Percentiles rank a stretch among this genome's conserved stretches.
Conservation (phyloP, 345 rosid species). For the Populus pruinosa region DNA sequence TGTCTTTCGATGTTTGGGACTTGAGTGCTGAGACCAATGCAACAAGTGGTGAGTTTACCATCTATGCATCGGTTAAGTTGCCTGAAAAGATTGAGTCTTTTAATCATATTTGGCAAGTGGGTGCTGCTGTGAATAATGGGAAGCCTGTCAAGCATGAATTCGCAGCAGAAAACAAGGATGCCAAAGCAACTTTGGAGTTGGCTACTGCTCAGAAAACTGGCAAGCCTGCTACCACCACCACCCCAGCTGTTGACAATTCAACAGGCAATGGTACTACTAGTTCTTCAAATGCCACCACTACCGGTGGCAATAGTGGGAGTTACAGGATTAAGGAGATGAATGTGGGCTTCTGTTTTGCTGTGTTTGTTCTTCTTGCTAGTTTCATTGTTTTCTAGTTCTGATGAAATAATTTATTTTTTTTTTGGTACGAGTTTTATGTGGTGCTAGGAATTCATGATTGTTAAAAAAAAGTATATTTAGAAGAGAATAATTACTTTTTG, state of each 20-base stretch:
- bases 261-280: too few species aligned
- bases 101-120: conserved; percentile 32
- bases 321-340: conserved; percentile 3
- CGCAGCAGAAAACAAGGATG: background rate
- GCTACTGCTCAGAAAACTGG: background rate
- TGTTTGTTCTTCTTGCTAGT: conserved; percentile 9
- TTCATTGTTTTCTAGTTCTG: background rate
- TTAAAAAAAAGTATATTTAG: too few species aligned
- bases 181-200: conserved; percentile 11
- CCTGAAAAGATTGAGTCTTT: conserved; percentile 1
- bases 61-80: conserved; percentile 25
- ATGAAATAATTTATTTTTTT: background rate
- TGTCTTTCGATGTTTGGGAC: conserved; percentile 23
- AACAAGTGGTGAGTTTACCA: background rate
- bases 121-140: conserved; percentile 17
- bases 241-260: background rate
- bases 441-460: too few species aligned
- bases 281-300: background rate
- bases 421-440: background rate
- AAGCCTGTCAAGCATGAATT: conserved; percentile 16
- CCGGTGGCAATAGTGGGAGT: background rate
- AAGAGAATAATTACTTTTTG: too few species aligned
- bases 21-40: conserved; percentile 7
- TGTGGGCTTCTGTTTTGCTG: conserved; percentile 4
- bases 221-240: background rate